Percentiles rank a stretch among this genome's conserved stretches.
Conservation (phyloP, 768 basidiomycete species). For the Infundibulicybe gibba region DNA sequence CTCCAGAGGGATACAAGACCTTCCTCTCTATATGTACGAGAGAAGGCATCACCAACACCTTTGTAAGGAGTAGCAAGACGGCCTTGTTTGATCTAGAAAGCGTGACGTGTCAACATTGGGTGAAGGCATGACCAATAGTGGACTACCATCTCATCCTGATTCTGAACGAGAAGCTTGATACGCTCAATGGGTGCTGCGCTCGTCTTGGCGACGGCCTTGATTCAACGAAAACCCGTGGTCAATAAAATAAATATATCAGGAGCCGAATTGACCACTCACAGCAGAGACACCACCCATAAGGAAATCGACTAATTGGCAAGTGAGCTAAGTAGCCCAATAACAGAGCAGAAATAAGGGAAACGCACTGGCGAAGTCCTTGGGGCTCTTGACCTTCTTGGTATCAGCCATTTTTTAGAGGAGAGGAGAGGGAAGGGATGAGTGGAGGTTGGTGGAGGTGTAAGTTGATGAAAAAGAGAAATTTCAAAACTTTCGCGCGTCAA, state of each 20-base stretch:
- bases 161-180: slow-evolving; percentile 97
- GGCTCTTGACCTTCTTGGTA: slow-evolving; percentile 79
- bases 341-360: slow-evolving; percentile 13
- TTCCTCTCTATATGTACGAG: slow-evolving; percentile 91
- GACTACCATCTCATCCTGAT: slow-evolving; percentile 99
- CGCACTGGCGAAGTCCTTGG: slow-evolving; percentile 86
- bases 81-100: slow-evolving; percentile 92
- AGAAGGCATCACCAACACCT: slow-evolving; percentile 90
- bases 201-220: slow-evolving; percentile 96
- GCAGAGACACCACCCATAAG: slow-evolving; percentile 96
- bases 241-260: not conserved
- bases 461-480: slow-evolving; percentile 29
- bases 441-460: slow-evolving; percentile 51
- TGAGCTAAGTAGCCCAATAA: slow-evolving; percentile 9
- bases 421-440: slow-evolving; percentile 43
- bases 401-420: slow-evolving; percentile 74
- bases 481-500: slow-evolving; percentile 47
- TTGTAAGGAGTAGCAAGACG: slow-evolving; percentile 96
- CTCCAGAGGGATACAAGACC: slow-evolving; percentile 95
- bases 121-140: slow-evolving; percentile 1
- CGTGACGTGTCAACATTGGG: slow-evolving; percentile 29
- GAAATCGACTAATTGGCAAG: slow-evolving; percentile 72
- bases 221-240: slow-evolving; percentile 14
- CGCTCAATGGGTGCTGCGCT: slow-evolving; percentile 99
- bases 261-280: slow-evolving; percentile 39